phyloP scores from a whole-genome alignment of 2,329 filamentous ascomycete species.

The Trichoderma sp. region DNA sequence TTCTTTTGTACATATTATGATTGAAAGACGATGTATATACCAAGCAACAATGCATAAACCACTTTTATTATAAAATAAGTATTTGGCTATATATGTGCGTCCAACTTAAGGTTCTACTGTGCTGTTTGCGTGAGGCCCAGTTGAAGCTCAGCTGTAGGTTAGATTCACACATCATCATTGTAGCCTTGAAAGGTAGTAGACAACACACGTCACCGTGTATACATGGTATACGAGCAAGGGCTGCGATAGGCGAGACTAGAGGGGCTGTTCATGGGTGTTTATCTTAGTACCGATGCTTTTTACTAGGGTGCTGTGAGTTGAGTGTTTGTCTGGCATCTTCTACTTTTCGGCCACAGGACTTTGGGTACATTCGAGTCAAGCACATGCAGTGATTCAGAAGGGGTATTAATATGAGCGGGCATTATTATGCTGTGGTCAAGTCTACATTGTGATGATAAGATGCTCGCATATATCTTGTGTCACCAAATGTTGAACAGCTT shows the following conservation, averaged over 20 bases:
- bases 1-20: neutral
- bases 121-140: neutral
- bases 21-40: neutral
- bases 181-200: neutral
- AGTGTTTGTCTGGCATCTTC: neutral
- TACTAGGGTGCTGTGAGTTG: neutral
- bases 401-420: neutral
- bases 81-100: neutral
- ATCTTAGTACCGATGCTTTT: neutral
- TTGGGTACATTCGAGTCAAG: neutral
- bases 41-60: neutral
- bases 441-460: neutral
- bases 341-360: neutral
- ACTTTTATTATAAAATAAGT: neutral
- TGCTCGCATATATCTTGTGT: neutral
- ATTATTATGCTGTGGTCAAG: neutral
- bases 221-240: neutral
- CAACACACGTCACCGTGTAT: neutral
- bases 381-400: neutral
- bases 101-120: neutral
- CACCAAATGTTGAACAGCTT: neutral
- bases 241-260: neutral
- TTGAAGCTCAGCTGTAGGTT: neutral
- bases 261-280: neutral
- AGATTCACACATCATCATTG: neutral